A percentile compares a stretch with the other conserved stretches of the same genome.
Conservation (phyloP, 2,329 filamentous ascomycete species). For the Nigrospora sphaerica region DNA sequence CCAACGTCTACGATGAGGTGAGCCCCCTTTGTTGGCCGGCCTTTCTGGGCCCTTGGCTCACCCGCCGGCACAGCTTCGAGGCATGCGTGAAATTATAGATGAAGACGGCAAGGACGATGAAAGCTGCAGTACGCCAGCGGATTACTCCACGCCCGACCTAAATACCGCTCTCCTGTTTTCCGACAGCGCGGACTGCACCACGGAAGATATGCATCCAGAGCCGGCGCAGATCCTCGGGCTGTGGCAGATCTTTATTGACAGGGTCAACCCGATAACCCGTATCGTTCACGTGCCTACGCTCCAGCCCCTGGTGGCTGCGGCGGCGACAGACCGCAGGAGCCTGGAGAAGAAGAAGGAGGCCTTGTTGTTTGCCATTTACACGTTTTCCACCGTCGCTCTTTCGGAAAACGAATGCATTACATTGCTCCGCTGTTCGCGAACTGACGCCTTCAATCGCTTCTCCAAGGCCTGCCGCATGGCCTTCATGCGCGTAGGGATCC, state of each 20-base stretch:
- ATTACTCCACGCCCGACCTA: constrained; percentile 43
- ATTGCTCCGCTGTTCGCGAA: constrained; percentile 42
- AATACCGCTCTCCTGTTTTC: constrained; percentile 44
- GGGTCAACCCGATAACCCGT: constrained; percentile 56
- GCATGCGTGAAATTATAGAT: constrained; percentile 53
- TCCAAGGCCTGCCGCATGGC: constrained; percentile 43
- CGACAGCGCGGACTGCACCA: constrained; percentile 28
- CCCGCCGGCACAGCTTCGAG: constrained; percentile 35
- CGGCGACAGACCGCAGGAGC: constrained; percentile 45
- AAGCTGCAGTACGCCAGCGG: constrained; percentile 26
- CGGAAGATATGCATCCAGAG: constrained; percentile 53
- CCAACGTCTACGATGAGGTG: constrained; percentile 50
- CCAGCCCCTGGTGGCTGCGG: constrained; percentile 58
- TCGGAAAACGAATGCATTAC: constrained; percentile 45
- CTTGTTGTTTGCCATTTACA: constrained; percentile 59
- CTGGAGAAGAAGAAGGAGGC: constrained; percentile 54
- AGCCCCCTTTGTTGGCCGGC: constrained; percentile 11
- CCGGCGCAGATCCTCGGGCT: constrained; percentile 61
- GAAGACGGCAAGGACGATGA: constrained; percentile 42
- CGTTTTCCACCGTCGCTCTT: constrained; percentile 50
- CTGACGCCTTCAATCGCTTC: constrained; percentile 43
- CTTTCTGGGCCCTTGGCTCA: neutral
- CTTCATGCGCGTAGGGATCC: constrained; percentile 47
- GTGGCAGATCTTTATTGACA: constrained; percentile 69
- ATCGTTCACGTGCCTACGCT: constrained; percentile 64